Base-by-base conservation (phyloP, 164 flowering plant species). In the grape (Vitis vinifera) region DNA sequence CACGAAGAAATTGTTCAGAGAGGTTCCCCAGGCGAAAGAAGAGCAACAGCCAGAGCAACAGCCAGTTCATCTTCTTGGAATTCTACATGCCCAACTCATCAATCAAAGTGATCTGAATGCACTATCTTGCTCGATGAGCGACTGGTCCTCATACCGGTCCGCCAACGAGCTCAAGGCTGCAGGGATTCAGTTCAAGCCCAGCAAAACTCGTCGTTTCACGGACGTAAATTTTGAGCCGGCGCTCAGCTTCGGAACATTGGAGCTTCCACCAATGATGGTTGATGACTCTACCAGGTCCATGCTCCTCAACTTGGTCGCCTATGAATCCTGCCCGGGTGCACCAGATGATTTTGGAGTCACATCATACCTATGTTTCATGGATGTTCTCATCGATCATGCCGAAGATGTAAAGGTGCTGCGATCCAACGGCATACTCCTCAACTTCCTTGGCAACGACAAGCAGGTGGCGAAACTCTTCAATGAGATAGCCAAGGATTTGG, bases 271-370 rank as follows among this genome's bases (percentile, higher is more conserved):
- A 15, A 67, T 4, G 55, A 63, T 14, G 59, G 67, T 19, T 37
- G 51, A 27, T 63, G 73, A 30, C 27, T 23, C 27, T 23, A 23
- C 14, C 23, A 65, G 6, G 27, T 23, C 63, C 9, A 52, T 13
- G 67, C 68, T 75, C 17, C 51, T 75, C 19, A 71, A 75, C 63
- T 11, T 70, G 49, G 62, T 68, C 16, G 71, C 65, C 7, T 63
- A 71, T 15, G 72, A 71, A 51, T 23, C 47, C 37, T 63, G 63
- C 52, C 62, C 23, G n/a, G 61, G 44, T 52, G 50, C 55, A 17
- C 16, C 56, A 9, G 53, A 9, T 6, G 65, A 63, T 3, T 64
- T 44, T 12, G 47, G 10, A 47, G 51, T 71, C 10, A 63, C 62
- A n/a, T 62, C 72, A 3, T 71, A 68, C 53, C 9, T 75, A 10